A percentile compares a stretch with the other conserved stretches of the same genome.
These are phyloP conservation scores for Candida michaelii DNA, from an alignment of 805 yeast species.

Conservation along the genomic window DNA sequence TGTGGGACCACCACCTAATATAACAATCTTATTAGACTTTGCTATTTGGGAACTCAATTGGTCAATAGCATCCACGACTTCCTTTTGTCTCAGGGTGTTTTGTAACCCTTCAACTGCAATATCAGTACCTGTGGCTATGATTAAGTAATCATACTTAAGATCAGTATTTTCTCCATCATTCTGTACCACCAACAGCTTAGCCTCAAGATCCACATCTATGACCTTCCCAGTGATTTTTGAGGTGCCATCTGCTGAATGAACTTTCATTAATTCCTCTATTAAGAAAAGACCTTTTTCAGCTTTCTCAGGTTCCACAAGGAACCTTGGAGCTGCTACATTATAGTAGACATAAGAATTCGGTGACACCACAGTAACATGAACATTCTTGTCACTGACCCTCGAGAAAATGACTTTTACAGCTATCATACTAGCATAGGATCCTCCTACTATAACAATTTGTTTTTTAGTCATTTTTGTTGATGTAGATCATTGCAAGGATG, in stretches of 20 bases:
- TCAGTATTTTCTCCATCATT: background rate
- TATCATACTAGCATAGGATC: background rate
- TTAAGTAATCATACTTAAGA: conserved; percentile 28
- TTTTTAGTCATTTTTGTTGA: background rate
- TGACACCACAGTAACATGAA: background rate
- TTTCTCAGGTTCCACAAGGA: background rate
- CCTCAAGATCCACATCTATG: background rate
- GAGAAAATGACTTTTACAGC: background rate
- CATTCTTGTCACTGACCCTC: background rate
- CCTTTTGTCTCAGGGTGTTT: conserved; percentile 18
- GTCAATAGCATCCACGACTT: conserved; percentile 13
- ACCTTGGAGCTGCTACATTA: background rate
- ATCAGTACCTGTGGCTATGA: conserved; percentile 34
- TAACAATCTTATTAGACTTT: conserved; percentile 28
- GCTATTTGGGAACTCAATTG: conserved; percentile 19
- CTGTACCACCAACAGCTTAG: background rate
- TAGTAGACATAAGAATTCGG: background rate
- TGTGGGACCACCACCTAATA: conserved; percentile 38
- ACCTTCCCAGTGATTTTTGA: background rate
- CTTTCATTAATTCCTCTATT: background rate
- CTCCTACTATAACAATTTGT: background rate
- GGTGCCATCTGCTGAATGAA: background rate
- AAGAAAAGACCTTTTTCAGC: background rate
- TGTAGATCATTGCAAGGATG: too few relatives aligned
- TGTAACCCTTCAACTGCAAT: conserved; percentile 27